Evolutionary conservation across 2,329 filamentous ascomycete genomes (phyloP).

Genomic region (Colletotrichum endophyticum): DNA sequence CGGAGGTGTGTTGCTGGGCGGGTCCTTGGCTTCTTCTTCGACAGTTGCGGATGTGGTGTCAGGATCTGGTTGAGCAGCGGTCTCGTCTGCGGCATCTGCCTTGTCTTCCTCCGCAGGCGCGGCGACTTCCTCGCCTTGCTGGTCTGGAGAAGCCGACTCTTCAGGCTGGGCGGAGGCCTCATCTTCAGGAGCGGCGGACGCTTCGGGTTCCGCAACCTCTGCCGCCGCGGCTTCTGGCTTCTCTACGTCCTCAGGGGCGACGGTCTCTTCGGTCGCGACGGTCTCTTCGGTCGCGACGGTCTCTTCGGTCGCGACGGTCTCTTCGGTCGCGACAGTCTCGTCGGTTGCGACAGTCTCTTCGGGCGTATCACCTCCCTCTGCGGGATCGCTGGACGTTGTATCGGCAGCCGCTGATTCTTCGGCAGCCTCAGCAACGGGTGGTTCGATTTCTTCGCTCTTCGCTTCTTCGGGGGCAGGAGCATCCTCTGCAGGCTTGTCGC

Average conservation of each 20-base stretch:
- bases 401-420: background rate
- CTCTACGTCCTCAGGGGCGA: background rate
- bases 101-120: background rate
- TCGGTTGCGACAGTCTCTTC: background rate
- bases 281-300: background rate
- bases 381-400: background rate
- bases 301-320: background rate
- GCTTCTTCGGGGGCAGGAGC: background rate
- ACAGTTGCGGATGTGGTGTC: background rate
- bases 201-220: background rate
- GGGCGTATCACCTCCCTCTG: background rate
- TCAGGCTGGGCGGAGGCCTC: background rate
- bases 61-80: background rate
- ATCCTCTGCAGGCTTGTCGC: background rate
- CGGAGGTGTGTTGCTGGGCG: background rate
- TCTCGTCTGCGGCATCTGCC: background rate
- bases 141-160: background rate
- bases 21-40: background rate
- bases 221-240: background rate
- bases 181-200: background rate
- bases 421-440: background rate
- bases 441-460: background rate
- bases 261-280: background rate
- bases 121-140: accelerated
- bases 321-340: background rate